Evolutionary conservation across 495 filamentous ascomycete species (phyloP).

Genomic region (Cercophora sp.): DNA sequence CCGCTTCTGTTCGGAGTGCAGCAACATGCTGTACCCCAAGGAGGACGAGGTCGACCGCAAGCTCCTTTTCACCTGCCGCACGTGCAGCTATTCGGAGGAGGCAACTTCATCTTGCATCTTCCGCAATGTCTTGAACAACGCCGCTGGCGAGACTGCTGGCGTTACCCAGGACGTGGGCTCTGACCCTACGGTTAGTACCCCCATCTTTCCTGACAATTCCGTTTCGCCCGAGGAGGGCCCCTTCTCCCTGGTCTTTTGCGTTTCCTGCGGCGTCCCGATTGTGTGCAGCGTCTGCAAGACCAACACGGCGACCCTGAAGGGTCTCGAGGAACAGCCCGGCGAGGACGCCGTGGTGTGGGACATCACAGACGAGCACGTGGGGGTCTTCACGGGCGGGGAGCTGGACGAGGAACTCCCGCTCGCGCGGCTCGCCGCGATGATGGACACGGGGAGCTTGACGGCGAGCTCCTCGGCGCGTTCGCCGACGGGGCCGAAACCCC

Average conservation of each 20-base stretch:
- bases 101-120: slow-evolving; percentile 86
- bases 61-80: slow-evolving; percentile 67
- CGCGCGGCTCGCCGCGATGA: too few species aligned
- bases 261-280: slow-evolving; percentile 17
- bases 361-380: too few species aligned
- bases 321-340: too few species aligned
- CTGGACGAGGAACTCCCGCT: too few species aligned
- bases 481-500: too few species aligned
- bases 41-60: slow-evolving; percentile 65
- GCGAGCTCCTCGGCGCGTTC: too few species aligned
- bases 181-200: slow-evolving; percentile 91
- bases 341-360: too few species aligned
- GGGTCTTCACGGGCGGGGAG: too few species aligned
- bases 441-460: too few species aligned
- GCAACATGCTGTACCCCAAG: slow-evolving; percentile 96
- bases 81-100: slow-evolving; percentile 82
- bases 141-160: slow-evolving; percentile 90
- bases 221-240: slow-evolving; percentile 13
- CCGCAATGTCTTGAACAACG: slow-evolving; percentile 83
- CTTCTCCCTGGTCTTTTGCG: slow-evolving; percentile 17
- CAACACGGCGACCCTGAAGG: too few species aligned
- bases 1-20: slow-evolving; percentile 96
- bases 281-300: background rate
- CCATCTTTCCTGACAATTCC: slow-evolving; percentile 30
- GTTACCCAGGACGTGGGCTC: slow-evolving; percentile 93